Base-by-base conservation (phyloP, 2,329 filamentous ascomycete genomes). In the Knufia petricola region DNA sequence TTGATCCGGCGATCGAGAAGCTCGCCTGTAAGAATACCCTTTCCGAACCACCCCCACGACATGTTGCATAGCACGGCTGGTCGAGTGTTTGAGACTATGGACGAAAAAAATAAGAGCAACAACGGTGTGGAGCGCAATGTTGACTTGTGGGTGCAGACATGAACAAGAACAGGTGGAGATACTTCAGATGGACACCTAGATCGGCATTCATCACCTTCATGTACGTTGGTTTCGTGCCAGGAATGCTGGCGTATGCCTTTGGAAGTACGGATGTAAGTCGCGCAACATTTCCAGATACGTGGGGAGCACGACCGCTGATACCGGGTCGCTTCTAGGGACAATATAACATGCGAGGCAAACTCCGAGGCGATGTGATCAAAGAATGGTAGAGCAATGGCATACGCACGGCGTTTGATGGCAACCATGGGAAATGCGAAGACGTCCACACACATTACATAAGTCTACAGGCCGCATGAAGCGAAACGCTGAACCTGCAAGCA, bases 171-270 rank as follows among this genome's bases (percentile, higher is more conserved):
- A 84, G 92, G 58, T 84, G 89, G 78, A 87, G 87, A 71, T 95
- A 87, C 78, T 98, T 96, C 78, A 79, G 87, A 68, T 96, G 87
- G 87, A 96, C 85, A 30, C 78, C 81, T 46, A 77, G 85, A 62
- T 94, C 87, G 39, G 87, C 87, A 24, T 81, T 79, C 71, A 68
- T 95, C 61, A 82, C 83, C 3, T 79, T 95, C 64, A 73, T 83
- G 55, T 95, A 90, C 68, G 77, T 84, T 50, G 71, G 81, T 28
- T 71, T 82, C 47, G 77, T 95, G 37, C 92, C 92, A 6, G 67
- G 71, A 34, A 72, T 85, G 50, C 60, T 94, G 57, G 81, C 81
- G 40, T 81, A 82, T 63, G 63, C 86, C 49, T 87, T 80, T 50
- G 94, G 85, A 66, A 80, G 78, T 63, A 89, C 83, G 54, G 90